Evolutionary conservation across 371 early-diverging fungal genomes (phyloP), one percentile per base, ranked within the genome.

Genomic region (Mucor sp.): DNA sequence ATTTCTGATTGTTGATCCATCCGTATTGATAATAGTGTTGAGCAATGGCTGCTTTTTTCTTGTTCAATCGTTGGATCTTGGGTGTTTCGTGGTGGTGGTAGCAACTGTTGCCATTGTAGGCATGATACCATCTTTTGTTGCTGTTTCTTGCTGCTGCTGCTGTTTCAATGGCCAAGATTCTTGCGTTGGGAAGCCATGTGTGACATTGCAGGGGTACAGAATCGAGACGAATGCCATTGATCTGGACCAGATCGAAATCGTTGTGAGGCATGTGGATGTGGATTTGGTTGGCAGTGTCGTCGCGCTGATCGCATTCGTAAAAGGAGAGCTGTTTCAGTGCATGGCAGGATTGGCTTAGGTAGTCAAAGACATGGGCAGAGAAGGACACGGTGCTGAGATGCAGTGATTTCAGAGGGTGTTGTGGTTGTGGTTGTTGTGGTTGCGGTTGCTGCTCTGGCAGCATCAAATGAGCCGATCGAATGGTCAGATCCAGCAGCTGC

Each of bases 271-370:
- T 43, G 23, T 44, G 7, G 15, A 65, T 44, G 7, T 47, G 23
- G 15, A 65, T 43, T 14, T 15, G 23, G 35, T 47, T 47, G 2
- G 14, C 21, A 15, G 17, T 12, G 5, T 39, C 44, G 9, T 30
- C 35, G 14, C 32, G 23, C 27, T 65, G 65, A 17, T 58, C 44
- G 23, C 65, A 65, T 47, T 65, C 65, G 25, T 65, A 65, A 19
- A 58, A 19, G 6, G 21, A 9, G 2, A 65, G 14, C 14, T 44
- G 44, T 0, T 41, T 47, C 14, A 65, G 35, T 7, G 19, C 12
- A 17, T 12, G 32, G 47, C 65, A 65, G 4, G 8, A 3, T 8
- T 28, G 15, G 12, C 58, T 23, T 3, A 65, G n/a, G 25, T 58
- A 65, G 7, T 15, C 48, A 58, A 65, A 65, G 5, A 65, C 25